These are phyloP conservation scores for Claviceps humidiphila DNA, from an alignment of 2,329 filamentous ascomycete species.

Conservation along the genomic window DNA sequence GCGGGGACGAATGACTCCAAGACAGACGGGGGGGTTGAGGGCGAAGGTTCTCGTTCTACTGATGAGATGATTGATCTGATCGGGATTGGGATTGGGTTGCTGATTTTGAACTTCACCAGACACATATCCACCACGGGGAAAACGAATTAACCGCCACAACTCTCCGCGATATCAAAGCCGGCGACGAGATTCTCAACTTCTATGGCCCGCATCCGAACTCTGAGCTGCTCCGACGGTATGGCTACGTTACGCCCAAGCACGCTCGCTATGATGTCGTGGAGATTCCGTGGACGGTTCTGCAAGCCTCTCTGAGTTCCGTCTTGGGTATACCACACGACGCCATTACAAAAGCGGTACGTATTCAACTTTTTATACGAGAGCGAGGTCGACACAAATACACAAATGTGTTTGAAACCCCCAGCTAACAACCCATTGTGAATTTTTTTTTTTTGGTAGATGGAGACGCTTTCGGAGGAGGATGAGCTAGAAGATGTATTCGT, in stretches of 20 bases:
- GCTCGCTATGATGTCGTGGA: conserved; percentile 73
- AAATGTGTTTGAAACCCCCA: too few relatives aligned
- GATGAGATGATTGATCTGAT: too few relatives aligned
- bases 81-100: too few relatives aligned
- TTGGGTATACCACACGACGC: conserved; percentile 24
- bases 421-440: background rate
- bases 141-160: conserved; percentile 55
- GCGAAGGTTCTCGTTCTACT: too few relatives aligned
- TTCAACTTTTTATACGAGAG: conserved; percentile 5
- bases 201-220: conserved; percentile 75
- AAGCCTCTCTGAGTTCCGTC: conserved; percentile 27
- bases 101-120: conserved; percentile 17
- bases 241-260: conserved; percentile 73
- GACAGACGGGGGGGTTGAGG: too few relatives aligned
- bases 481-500: conserved; percentile 66
- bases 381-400: background rate
- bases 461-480: conserved; percentile 41
- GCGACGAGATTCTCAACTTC: conserved; percentile 76
- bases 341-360: conserved; percentile 29
- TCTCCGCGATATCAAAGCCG: conserved; percentile 52
- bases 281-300: conserved; percentile 49
- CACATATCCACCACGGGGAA: conserved; percentile 41
- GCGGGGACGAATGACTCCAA: too few relatives aligned
- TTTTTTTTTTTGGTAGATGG: conserved; percentile 12
- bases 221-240: conserved; percentile 72